Evolutionary conservation across 208 protist species (phyloP).

Genomic region (Strigomonas culicis): DNA sequence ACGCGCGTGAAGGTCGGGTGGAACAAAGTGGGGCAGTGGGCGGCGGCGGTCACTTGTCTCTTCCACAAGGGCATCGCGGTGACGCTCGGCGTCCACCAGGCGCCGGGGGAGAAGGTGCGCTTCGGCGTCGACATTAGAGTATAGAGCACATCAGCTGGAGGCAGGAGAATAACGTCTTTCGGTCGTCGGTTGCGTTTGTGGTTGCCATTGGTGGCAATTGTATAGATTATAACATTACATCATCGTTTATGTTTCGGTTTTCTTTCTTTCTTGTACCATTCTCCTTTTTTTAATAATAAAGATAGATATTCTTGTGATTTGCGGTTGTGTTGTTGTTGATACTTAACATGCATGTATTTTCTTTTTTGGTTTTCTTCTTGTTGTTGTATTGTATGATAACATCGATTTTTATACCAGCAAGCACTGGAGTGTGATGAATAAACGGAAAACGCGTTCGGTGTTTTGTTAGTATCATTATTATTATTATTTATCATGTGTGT

Average conservation of each 20-base stretch:
- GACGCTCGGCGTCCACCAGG: constrained; percentile 59
- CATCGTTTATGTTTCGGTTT: constrained; percentile 6
- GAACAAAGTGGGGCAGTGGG: constrained; percentile 58
- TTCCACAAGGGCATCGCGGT: constrained; percentile 47
- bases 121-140: constrained; percentile 72
- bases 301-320: not conserved
- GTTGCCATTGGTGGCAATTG: not conserved
- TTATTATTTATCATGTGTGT: not conserved
- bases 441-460: no score
- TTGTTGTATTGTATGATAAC: not conserved
- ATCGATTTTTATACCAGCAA: not conserved
- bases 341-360: constrained; percentile 6
- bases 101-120: constrained; percentile 35
- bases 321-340: not conserved
- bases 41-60: constrained; percentile 56
- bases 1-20: constrained; percentile 63
- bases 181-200: not conserved
- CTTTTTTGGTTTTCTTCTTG: constrained; percentile 7
- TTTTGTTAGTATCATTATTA: not conserved
- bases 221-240: constrained; percentile 5
- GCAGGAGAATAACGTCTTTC: not conserved
- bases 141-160: constrained; percentile 15
- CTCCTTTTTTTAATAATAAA: not conserved
- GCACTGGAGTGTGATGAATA: not conserved
- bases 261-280: not conserved